Evolutionary conservation across 129 eudicot species (phyloP).

Genomic region (Gnaphalium uliginosum): DNA sequence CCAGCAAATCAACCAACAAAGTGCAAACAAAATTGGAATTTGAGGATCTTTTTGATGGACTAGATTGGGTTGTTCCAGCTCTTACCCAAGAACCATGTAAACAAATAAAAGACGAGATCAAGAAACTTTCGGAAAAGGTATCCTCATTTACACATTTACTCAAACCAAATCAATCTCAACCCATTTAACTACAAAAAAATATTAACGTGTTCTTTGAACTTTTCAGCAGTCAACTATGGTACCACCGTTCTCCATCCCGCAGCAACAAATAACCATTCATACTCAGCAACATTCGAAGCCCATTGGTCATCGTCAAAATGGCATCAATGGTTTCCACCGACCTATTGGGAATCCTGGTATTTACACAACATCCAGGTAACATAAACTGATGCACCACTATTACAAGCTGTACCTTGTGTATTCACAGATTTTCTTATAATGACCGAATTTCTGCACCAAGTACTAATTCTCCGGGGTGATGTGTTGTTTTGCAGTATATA

Average conservation of each 20-base stretch:
- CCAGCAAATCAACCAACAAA: constrained; percentile 34
- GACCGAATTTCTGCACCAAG: background rate
- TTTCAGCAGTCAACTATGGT: constrained; percentile 38
- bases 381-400: background rate
- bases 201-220: background rate
- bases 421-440: background rate
- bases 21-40: constrained; percentile 39
- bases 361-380: constrained; percentile 46
- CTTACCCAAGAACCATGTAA: constrained; percentile 36
- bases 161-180: background rate
- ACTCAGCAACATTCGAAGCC: constrained; percentile 13
- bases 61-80: constrained; percentile 41
- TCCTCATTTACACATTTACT: background rate
- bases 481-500: constrained; percentile 39
- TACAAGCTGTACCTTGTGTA: constrained; percentile 5
- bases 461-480: background rate
- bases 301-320: constrained; percentile 29
- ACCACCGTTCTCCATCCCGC: constrained; percentile 34
- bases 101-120: constrained; percentile 30
- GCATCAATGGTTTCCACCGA: constrained; percentile 27
- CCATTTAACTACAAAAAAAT: background rate
- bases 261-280: constrained; percentile 26
- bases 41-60: constrained; percentile 56
- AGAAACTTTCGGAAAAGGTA: constrained; percentile 49
- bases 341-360: constrained; percentile 37